Evolutionary conservation across 768 basidiomycete species (phyloP), one percentile per base, ranked within the genome.

Genomic region (Lactarius psammicola): DNA sequence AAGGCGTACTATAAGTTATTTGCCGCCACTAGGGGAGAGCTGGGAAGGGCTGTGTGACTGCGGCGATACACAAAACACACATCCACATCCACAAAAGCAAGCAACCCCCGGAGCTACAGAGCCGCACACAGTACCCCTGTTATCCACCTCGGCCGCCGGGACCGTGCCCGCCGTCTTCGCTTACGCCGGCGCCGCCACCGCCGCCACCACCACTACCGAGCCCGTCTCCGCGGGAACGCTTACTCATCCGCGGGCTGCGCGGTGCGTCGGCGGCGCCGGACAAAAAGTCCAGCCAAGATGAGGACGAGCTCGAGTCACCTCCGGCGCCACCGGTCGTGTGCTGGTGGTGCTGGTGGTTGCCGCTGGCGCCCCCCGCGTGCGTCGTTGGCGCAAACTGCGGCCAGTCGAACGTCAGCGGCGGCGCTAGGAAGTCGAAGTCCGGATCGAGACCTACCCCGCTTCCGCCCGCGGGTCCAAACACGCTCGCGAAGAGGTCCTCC

Each of bases 351-450:
- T 58, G 60, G 4, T 54, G 55, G 1, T 46, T 44, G 4, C 58
- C 28, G 26, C 64, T 26, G 55, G 65, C 44, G 20, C 55, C 42
- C 3, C 46, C 54, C 55, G 58, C 51, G 33, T 68, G 67, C 62
- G 65, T 60, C 62, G 66, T 15, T 55, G 69, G 58, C 53, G 55
- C 58, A 36, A 64, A 64, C 69, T 69, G 69, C 69, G 69, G 69
- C 69, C 69, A 70, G 38, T 70, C 69, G 69, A 70, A 70, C 63
- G 67, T 70, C 64, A 70, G 69, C 69, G 69, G 68, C 17, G 63
- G 57, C 26, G 58, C 61, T 28, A 61, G 56, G 63, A 68, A 69
- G 63, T 59, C 66, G 59, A 55, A 68, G 59, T 65, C 64, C 59
- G 44, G 59, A 60, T 69, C 67, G 62, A 34, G 38, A 65, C 69